Base-by-base conservation (phyloP, 352 stramenopile genomes). In the Pythium sukuiense region DNA sequence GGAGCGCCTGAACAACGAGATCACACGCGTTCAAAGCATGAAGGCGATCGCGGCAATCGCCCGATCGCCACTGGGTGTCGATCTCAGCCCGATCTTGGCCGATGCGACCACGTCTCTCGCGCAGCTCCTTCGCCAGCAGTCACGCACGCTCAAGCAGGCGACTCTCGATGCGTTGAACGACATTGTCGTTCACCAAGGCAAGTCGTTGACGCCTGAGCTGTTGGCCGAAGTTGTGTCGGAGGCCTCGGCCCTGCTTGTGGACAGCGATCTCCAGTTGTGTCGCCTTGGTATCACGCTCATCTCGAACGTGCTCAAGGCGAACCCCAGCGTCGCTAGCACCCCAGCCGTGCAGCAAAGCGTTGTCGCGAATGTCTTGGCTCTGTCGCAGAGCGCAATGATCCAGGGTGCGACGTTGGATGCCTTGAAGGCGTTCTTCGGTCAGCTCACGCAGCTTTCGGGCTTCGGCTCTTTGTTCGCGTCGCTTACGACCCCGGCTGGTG, bases 1-100 rank as follows among this genome's bases (percentile, higher is more conserved):
- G 73, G 97, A 99, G 64, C 90, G 96, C 57, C 82, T 99, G 9
- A 93, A 96, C 62, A 99, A 99, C 74, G 97, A 99, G 76, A 99
- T 98, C 60, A 99, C 97, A 20, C 92, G 97, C 20, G 88, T 98
- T 41, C 83, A 96, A 53, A 98, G 95, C 18, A 98, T 99, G 69
- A 99, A 99, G 77, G 96, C 96, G 2, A 83, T 99, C 24, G 87
- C 81, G 14, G 77, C 78, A 16, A 97, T 99, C 68, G 95, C 92
- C 26, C 80, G 79, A 6, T 96, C 92, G 6, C 88, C 88, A 49
- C 67, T 96, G 2, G 65, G 80, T 18, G 74, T 99, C 59, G 92
- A 99, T 69, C 81, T 99, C 68, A 89, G 86, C 30, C 68, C 88
- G 12, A 95, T 99, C 45, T 76, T 99, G 18, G 74, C 79, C n/a